Evolutionary conservation across 1,284 basidiomycete species (phyloP).

Genomic region (Fomitopsis palustris): DNA sequence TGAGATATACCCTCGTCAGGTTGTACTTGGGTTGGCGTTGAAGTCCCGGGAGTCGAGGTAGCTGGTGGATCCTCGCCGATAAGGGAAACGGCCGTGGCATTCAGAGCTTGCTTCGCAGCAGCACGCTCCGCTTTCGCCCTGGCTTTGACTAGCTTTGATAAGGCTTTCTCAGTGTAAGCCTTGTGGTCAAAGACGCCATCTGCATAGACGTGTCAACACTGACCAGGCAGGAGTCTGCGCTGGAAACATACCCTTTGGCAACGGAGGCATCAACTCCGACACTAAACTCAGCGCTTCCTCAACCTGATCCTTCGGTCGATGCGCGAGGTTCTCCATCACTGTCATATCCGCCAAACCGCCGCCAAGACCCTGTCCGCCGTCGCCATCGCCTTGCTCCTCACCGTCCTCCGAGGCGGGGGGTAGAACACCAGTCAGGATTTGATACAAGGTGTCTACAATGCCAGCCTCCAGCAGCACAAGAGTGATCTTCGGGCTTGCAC

Average conservation of each 20-base stretch:
- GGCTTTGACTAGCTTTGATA: slow-evolving; percentile 69
- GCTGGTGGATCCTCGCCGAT: slow-evolving; percentile 21
- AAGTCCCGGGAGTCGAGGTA: slow-evolving; percentile 14
- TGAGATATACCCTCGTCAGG: slow-evolving; percentile 25
- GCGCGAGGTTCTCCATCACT: slow-evolving; percentile 95
- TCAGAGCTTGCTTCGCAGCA: slow-evolving; percentile 52
- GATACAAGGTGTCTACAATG: slow-evolving; percentile 87
- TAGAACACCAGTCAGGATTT: slow-evolving; percentile 89
- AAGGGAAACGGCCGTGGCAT: slow-evolving; percentile 11
- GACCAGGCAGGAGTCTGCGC: neutral
- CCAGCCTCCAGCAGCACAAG: slow-evolving; percentile 85
- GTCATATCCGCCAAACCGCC: slow-evolving; percentile 92
- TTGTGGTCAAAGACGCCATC: slow-evolving; percentile 95
- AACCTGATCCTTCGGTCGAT: slow-evolving; percentile 94
- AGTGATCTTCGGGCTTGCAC: slow-evolving; percentile 84
- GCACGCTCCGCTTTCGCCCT: slow-evolving; percentile 76
- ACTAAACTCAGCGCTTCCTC: slow-evolving; percentile 88
- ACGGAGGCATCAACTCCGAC: slow-evolving; percentile 86
- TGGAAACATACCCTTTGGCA: slow-evolving; percentile 71
- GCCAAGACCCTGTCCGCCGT: slow-evolving; percentile 69
- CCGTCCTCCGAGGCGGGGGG: slow-evolving; percentile 59
- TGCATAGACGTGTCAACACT: slow-evolving; percentile 23
- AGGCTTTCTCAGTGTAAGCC: slow-evolving; percentile 83
- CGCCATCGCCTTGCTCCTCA: slow-evolving; percentile 62
- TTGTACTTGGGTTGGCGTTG: slow-evolving; percentile 29